phyloP scores from a whole-genome alignment of 2,329 filamentous ascomycete species.

The Colletotrichum shisoi region DNA sequence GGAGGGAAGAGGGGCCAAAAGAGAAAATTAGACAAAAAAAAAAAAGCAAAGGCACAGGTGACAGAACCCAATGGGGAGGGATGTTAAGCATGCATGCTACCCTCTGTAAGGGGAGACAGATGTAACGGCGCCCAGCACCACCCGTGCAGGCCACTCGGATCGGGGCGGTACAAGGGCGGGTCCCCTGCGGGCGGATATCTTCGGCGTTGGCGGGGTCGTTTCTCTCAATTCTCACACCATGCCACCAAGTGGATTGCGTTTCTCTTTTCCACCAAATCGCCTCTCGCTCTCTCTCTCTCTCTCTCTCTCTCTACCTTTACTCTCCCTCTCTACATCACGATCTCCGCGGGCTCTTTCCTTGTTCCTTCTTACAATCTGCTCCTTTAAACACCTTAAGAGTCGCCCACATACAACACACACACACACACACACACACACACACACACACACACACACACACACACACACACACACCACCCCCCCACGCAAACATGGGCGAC shows the following conservation, averaged over 20 bases:
- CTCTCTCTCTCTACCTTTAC: neutral
- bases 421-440: conserved; percentile 6
- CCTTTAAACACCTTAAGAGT: neutral
- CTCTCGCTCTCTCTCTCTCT: neutral
- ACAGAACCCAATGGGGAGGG: neutral
- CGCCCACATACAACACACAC: no score
- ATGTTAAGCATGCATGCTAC: neutral
- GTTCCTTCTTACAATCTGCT: neutral
- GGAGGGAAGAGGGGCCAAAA: neutral
- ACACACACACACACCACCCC: neutral
- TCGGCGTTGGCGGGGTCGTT: conserved; percentile 39
- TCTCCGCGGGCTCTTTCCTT: neutral
- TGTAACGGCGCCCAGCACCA: neutral
- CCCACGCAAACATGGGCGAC: conserved; percentile 38
- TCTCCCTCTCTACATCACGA: neutral
- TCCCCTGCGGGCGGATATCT: conserved; percentile 35
- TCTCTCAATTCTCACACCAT: conserved; percentile 35
- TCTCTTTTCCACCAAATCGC: conserved; percentile 21
- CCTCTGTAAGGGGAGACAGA: no score
- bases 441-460: neutral
- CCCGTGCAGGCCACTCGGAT: neutral
- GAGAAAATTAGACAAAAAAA: neutral
- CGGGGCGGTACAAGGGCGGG: neutral
- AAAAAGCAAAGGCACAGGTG: conserved; percentile 1
- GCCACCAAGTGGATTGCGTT: conserved; percentile 36